A percentile compares a stretch with the other conserved stretches of the same genome.
These are phyloP conservation scores for Halenospora varia DNA, from an alignment of 495 filamentous ascomycete genomes.

Conservation along the genomic window DNA sequence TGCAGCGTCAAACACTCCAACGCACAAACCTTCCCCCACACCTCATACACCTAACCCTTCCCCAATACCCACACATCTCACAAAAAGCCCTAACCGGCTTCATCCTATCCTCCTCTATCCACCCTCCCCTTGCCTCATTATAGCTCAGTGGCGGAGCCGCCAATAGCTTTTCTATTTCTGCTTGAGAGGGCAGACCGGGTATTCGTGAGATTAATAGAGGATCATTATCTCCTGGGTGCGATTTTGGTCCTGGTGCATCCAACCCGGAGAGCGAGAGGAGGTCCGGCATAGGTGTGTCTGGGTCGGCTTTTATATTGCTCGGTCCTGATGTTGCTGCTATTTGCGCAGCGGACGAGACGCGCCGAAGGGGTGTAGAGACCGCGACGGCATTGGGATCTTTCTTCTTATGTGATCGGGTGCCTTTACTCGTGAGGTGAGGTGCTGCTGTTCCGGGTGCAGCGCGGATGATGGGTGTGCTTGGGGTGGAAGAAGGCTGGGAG, in stretches of 20 bases:
- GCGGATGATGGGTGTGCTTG: conserved; percentile 14
- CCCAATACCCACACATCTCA: conserved; percentile 92
- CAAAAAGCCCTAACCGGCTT: conserved; percentile 73
- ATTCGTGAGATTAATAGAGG: conserved; percentile 59
- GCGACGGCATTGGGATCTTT: conserved; percentile 32
- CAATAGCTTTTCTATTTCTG: conserved; percentile 63
- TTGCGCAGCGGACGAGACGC: conserved; percentile 18
- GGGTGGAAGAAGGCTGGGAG: background rate
- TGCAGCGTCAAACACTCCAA: conserved; percentile 77
- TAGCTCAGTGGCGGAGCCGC: conserved; percentile 75
- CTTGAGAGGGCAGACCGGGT: conserved; percentile 60
- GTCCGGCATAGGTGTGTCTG: conserved; percentile 13
- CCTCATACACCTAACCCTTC: conserved; percentile 75
- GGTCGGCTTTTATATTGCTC: conserved; percentile 23
- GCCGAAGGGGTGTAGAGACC: conserved; percentile 17
- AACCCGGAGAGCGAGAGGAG: too few species aligned
- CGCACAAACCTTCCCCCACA: conserved; percentile 80
- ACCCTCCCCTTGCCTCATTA: conserved; percentile 63
- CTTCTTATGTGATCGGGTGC: conserved; percentile 23
- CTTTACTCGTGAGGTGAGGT: conserved; percentile 12
- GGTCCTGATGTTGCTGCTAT: conserved; percentile 25
- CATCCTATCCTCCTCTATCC: conserved; percentile 36
- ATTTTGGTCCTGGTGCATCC: conserved; percentile 27
- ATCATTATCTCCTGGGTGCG: conserved; percentile 52
- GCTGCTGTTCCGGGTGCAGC: conserved; percentile 1